Evolutionary conservation across 140 eudicot genomes (phyloP), one percentile per base, ranked within the genome.

Genomic region (Cichorium intybus): DNA sequence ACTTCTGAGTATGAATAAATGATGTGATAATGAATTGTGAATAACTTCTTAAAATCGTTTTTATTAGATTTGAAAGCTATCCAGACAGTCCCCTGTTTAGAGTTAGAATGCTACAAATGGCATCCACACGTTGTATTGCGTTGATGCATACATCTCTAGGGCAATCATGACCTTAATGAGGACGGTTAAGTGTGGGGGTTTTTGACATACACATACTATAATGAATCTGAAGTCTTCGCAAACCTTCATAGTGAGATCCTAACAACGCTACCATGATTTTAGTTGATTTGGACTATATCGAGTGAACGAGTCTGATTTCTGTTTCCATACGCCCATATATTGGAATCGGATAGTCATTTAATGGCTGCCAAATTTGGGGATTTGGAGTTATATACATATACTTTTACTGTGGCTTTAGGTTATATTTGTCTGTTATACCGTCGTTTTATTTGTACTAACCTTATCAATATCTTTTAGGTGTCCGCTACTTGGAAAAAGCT

Each of bases 401-500:
- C 49, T 14, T 34, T 34, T 34, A 7, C 4, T 37, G 45, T 37
- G 45, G 45, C 45, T 37, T 45, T 45, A 5, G 21, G 21, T 10
- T 56, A n/a, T n/a, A n/a, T n/a, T n/a, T n/a, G n/a, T n/a, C n/a
- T n/a, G n/a, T n/a, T n/a, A n/a, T n/a, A n/a, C n/a, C n/a, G n/a
- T n/a, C n/a, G n/a, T n/a, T n/a, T n/a, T n/a, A n/a, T n/a, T n/a
- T n/a, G n/a, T n/a, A n/a, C n/a, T n/a, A n/a, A n/a, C n/a, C n/a
- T n/a, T n/a, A n/a, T n/a, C 5, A 29, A 29, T 7, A 5, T 17
- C 35, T 72, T 79, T 60, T 62, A 92, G 99, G 99, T 72, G 99
- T 92, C 64, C 97, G 99, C 55, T 92, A 92, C 77, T 86, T 92
- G 84, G 99, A 92, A 73, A 92, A 92, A 80, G 99, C 99, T 2